These are phyloP conservation scores for Ilex asprella DNA, from an alignment of 257 asterid species.

Conservation along the genomic window DNA sequence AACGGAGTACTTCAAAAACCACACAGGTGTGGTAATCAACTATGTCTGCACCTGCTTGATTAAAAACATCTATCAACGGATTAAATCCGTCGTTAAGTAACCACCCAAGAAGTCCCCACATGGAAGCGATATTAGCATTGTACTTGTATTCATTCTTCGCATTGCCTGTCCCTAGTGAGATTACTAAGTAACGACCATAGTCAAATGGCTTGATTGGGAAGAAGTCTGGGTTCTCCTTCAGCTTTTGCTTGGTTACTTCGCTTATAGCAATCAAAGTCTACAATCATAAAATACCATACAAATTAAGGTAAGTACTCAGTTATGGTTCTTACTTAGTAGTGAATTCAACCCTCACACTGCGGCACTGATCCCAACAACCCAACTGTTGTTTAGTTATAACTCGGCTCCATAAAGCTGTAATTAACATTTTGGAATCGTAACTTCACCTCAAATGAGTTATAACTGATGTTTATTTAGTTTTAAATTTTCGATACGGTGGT, in stretches of 20 bases:
- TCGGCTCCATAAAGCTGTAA: too few relatives aligned
- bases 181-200: conserved; percentile 39
- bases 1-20: conserved; percentile 48
- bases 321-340: too few relatives aligned
- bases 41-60: conserved; percentile 48
- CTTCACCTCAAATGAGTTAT: too few relatives aligned
- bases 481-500: too few relatives aligned
- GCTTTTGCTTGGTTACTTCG: conserved; percentile 34
- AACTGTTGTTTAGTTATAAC: too few relatives aligned
- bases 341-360: too few relatives aligned
- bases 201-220: conserved; percentile 36
- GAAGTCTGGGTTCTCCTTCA: conserved; percentile 27
- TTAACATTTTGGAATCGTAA: too few relatives aligned
- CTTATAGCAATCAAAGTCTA: conserved; percentile 52
- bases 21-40: conserved; percentile 46
- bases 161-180: conserved; percentile 56
- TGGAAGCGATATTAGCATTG: conserved; percentile 32
- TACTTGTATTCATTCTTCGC: conserved; percentile 30
- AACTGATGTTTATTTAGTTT: too few relatives aligned
- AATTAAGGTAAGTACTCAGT: background rate
- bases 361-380: too few relatives aligned
- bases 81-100: conserved; percentile 22
- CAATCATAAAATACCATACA: background rate
- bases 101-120: conserved; percentile 64
- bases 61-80: conserved; percentile 32